Evolutionary conservation across 2,329 filamentous ascomycete genomes (phyloP), one percentile per base, ranked within the genome.

Genomic region (Aspergillus vadensis): DNA sequence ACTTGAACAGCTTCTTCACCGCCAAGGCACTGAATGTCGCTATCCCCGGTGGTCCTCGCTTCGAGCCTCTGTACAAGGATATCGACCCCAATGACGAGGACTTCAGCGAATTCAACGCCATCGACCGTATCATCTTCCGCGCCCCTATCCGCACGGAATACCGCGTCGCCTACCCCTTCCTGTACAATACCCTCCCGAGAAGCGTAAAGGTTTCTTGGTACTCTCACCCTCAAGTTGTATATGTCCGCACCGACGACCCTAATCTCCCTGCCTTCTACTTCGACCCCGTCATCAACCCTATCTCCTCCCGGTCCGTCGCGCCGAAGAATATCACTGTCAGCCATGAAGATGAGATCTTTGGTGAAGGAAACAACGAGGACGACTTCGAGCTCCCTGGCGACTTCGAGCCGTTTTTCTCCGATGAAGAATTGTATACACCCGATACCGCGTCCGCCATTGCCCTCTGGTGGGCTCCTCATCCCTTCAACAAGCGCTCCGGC

Each of bases 91-190:
- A 99, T 70, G 94, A 98, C 68, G 95, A 99, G 76, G 95, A 99
- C 73, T 99, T 99, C 78, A 95, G 95, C 77, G 95, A 99, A 77
- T 99, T 99, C 83, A 99, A 99, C 73, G 95, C 95, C 36, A 99
- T 99, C 70, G 95, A 99, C 72, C 91, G 96, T 68, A 99, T 99
- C 78, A 99, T 99, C 68, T 99, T 99, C 84, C 90, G 95, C 66
- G 89, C 91, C 50, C 93, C 94, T 0, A 96, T 98, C 66, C 88
- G 94, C 68, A 99, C 94, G 8, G 95, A 99, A 78, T 97, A 96
- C 72, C 88, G 94, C 49, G 95, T 99, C 47, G 92, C 92, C 0
- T 98, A 91, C 74, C 95, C 95, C 0, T 97, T 90, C 75, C 83
- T 99, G 5, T 99, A 99, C 81, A 99, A 99, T 75, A 97, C 94